Evolutionary conservation across 768 basidiomycete species (phyloP), one percentile per base, ranked within the genome.

Genomic region (Leccinum variicolor): DNA sequence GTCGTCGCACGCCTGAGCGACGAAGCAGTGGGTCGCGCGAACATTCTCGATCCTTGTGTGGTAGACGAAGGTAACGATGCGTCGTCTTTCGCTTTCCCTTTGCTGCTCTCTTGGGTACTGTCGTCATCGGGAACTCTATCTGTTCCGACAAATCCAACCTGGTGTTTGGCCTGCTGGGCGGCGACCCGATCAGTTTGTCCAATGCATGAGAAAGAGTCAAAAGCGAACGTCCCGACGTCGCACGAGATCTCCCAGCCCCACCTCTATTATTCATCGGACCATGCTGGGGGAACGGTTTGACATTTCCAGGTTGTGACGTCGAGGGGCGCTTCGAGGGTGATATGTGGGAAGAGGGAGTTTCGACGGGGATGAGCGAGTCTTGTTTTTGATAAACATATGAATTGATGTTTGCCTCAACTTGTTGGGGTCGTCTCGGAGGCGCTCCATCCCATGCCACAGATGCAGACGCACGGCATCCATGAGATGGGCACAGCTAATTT

Each of bases 201-300:
- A 92, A 73, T 3, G 89, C 89, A 59, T 77, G 79, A 9, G 86
- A 83, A 14, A 91, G 75, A 6, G 80, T 87, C 5, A 83, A 82
- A n/a, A 91, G 69, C 0, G 86, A 81, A 4, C 82, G 61, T 8
- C 66, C 63, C 0, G 62, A 49, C 7, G 53, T 36, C 25, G 34
- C 39, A 14, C 53, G 56, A 25, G 63, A 31, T 31, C 48, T 50
- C 7, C 43, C 56, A 13, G 33, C 17, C 23, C 52, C 52, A 21
- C 39, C 14, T 1, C 45, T 52, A 13, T 41, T 48, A 25, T 50
- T 28, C 2, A 49, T 55, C 4, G 55, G 52, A 4, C 62, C 64
- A 10, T 47, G 52, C 1, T 61, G 50, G 36, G 56, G 45, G 17
- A 50, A 51, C 1, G 63, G 26, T 29, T 55, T 62, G 1, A 50